phyloP scores from a whole-genome alignment of 2,329 filamentous ascomycete genomes.

The Aspergillus sp. region DNA sequence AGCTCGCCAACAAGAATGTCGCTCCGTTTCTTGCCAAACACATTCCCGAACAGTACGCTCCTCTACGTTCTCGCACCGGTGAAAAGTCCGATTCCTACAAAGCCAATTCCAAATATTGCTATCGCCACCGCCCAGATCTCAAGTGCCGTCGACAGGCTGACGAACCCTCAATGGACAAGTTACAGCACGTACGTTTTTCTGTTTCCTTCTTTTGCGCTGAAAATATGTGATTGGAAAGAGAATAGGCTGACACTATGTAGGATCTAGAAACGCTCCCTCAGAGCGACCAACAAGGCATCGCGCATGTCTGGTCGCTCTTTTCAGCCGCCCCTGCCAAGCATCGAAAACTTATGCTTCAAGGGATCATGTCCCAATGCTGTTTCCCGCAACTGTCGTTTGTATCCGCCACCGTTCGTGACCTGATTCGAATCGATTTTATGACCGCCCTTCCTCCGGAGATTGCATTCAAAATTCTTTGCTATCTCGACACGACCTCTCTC shows the following conservation, averaged over 20 bases:
- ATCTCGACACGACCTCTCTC: slow-evolving; percentile 85
- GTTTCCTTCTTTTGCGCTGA: background rate
- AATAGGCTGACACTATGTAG: slow-evolving; percentile 36
- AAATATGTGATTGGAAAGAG: background rate
- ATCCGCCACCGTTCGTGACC: slow-evolving; percentile 80
- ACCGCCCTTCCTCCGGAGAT: slow-evolving; percentile 82
- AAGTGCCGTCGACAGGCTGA: slow-evolving; percentile 91
- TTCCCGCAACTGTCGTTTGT: slow-evolving; percentile 94
- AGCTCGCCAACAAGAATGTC: slow-evolving; percentile 69
- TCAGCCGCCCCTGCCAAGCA: slow-evolving; percentile 91
- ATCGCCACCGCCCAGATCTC: slow-evolving; percentile 85
- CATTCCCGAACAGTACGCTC: slow-evolving; percentile 82
- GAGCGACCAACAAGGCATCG: slow-evolving; percentile 88
- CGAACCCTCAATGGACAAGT: slow-evolving; percentile 90
- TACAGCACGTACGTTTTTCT: slow-evolving; percentile 65
- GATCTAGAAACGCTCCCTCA: slow-evolving; percentile 75
- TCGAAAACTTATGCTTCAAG: slow-evolving; percentile 91
- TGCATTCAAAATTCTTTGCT: slow-evolving; percentile 86
- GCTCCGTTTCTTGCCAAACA: slow-evolving; percentile 86
- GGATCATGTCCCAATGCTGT: slow-evolving; percentile 92
- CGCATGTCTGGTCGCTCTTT: slow-evolving; percentile 96
- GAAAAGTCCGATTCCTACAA: slow-evolving; percentile 38
- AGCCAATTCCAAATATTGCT: slow-evolving; percentile 86
- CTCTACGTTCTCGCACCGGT: slow-evolving; percentile 48
- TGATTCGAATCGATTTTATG: slow-evolving; percentile 96